Evolutionary conservation across 805 yeast species (phyloP).

Genomic region (Metschnikowia henanensis): DNA sequence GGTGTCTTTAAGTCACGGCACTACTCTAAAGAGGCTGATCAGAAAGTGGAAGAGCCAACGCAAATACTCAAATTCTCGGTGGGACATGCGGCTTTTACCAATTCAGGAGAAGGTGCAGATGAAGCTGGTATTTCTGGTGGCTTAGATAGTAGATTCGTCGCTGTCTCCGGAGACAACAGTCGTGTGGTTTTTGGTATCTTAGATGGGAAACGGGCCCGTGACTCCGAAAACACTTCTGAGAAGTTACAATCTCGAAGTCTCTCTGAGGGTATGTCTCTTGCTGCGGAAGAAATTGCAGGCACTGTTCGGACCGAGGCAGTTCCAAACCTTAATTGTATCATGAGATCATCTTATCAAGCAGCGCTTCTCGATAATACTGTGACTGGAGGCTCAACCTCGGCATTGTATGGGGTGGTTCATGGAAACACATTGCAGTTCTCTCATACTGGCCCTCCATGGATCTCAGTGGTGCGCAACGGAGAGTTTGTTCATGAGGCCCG

Average conservation of each 20-base stretch:
- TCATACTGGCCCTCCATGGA: background rate
- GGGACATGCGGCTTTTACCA: conserved; percentile 2
- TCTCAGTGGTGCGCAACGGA: background rate
- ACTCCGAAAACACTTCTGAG: too few species aligned
- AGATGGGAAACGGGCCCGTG: background rate
- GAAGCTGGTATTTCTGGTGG: background rate
- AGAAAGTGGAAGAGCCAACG: background rate
- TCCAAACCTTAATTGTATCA: background rate
- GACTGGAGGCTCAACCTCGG: background rate
- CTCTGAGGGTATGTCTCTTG: too few species aligned
- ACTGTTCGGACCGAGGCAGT: too few species aligned
- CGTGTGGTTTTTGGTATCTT: background rate
- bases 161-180: background rate
- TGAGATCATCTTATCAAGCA: background rate
- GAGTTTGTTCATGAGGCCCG: background rate
- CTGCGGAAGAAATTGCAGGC: too few species aligned
- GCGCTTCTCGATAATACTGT: background rate
- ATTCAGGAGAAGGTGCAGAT: background rate
- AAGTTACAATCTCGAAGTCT: too few species aligned
- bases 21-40: too few species aligned
- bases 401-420: background rate
- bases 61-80: background rate
- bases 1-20: background rate
- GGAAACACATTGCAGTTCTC: background rate
- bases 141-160: background rate